These are phyloP conservation scores for Lipomyces yamadae DNA, from an alignment of 805 yeast species.

Conservation along the genomic window DNA sequence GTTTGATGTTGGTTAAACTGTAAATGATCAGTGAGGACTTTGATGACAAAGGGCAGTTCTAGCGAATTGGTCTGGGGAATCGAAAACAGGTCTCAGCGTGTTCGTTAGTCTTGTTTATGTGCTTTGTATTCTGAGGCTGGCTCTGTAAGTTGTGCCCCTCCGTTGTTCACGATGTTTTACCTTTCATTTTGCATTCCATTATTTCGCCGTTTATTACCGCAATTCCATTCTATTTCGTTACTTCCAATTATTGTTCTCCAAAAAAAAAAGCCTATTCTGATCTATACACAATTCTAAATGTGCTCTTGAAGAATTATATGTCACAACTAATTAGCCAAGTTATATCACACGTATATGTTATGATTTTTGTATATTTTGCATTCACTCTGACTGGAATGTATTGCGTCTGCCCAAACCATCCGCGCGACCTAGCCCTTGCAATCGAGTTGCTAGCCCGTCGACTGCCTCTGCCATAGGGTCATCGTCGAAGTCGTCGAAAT, in stretches of 20 bases:
- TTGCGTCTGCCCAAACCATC: conserved; percentile 5
- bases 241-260: background rate
- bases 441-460: conserved; percentile 5
- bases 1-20: background rate
- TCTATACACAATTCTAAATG: background rate
- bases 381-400: conserved; percentile 1
- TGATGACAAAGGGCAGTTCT: background rate
- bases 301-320: background rate
- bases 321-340: too few species aligned
- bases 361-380: background rate
- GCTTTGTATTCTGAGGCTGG: background rate
- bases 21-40: background rate
- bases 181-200: conserved; percentile 7
- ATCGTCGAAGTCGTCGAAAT: background rate
- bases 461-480: conserved; percentile 5
- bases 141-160: background rate
- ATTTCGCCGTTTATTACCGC: background rate
- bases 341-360: background rate
- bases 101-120: background rate
- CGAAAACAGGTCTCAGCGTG: background rate
- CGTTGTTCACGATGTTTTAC: conserved; percentile 1
- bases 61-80: background rate
- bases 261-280: background rate
- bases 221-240: background rate
- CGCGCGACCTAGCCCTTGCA: background rate